A percentile compares a stretch with the other conserved stretches of the same genome.
Conservation (phyloP, 345 rosid species). For the Camelina laxa region DNA sequence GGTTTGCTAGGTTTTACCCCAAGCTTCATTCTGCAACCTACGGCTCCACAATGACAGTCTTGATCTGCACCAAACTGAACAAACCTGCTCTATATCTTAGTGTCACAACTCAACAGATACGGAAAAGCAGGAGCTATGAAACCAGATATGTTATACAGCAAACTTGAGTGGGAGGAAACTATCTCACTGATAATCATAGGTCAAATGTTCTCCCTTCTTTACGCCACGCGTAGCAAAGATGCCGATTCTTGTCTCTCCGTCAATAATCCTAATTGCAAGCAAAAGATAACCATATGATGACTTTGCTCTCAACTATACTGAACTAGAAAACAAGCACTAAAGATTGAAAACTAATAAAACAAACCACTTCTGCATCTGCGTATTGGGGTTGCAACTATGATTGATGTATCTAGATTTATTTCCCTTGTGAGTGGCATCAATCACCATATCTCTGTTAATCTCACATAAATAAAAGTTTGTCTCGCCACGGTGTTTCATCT, state of each 20-base stretch:
- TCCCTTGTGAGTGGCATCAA: conserved; percentile 98
- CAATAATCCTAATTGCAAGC: conserved; percentile 71
- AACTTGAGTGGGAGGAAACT: conserved; percentile 37
- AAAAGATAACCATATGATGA: background rate
- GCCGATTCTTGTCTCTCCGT: conserved; percentile 98
- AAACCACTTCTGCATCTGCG: conserved; percentile 99
- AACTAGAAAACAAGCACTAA: conserved; percentile 15
- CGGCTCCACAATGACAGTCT: conserved; percentile 96
- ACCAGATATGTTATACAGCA: background rate
- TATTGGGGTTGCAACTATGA: conserved; percentile 94
- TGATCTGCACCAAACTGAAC: conserved; percentile 99
- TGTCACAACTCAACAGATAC: conserved; percentile 29
- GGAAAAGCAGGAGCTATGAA: conserved; percentile 12
- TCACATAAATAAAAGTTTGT: conserved; percentile 95
- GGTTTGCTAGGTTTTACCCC: conserved; percentile 93
- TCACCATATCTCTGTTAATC: conserved; percentile 97
- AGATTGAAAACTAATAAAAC: background rate
- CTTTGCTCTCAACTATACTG: conserved; percentile 12
- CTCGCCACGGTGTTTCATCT: conserved; percentile 91
- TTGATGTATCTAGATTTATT: conserved; percentile 97
- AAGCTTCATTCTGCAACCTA: conserved; percentile 78
- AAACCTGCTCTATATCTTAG: conserved; percentile 88
- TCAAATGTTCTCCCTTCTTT: conserved; percentile 87
- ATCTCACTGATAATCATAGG: conserved; percentile 97
- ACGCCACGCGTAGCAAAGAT: conserved; percentile 89